Conservation (phyloP, 2,329 filamentous ascomycete genomes). For the Hypoxylon sp. region DNA sequence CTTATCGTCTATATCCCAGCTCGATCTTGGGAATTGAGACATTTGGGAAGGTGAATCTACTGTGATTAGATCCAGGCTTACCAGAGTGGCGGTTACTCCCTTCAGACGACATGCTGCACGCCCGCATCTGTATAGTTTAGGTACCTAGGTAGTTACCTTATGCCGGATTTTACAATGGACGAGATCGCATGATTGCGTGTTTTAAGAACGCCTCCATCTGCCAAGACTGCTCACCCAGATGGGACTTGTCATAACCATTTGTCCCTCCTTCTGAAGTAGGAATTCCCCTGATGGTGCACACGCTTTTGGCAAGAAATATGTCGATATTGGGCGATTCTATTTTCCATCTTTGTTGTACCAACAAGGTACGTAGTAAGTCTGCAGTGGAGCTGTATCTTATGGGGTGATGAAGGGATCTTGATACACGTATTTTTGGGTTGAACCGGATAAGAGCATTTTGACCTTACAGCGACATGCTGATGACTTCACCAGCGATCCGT, state of each 20-base stretch:
- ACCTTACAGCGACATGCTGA: slow-evolving; percentile 18
- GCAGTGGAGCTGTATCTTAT: slow-evolving; percentile 14
- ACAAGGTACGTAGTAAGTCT: slow-evolving; percentile 16
- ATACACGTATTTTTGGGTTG: neutral
- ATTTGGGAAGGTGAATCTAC: slow-evolving; percentile 56
- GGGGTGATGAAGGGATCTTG: slow-evolving; percentile 7
- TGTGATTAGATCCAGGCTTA: slow-evolving; percentile 25
- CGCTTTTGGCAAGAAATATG: slow-evolving; percentile 18
- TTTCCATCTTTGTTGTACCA: slow-evolving; percentile 11
- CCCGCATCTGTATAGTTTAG: slow-evolving; percentile 21
- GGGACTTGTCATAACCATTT: slow-evolving; percentile 7
- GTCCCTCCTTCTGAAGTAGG: slow-evolving; percentile 29
- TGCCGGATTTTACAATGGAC: slow-evolving; percentile 17
- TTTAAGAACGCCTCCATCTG: slow-evolving; percentile 28
- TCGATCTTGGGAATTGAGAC: slow-evolving; percentile 64
- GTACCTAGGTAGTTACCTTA: slow-evolving; percentile 19
- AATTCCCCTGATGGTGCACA: slow-evolving; percentile 29
- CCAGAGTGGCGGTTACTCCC: slow-evolving; percentile 19
- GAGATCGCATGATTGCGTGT: slow-evolving; percentile 23
- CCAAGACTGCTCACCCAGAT: slow-evolving; percentile 34
- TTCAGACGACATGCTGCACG: slow-evolving; percentile 22
- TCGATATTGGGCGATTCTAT: slow-evolving; percentile 13
- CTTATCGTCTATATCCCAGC: slow-evolving; percentile 63
- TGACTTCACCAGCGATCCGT: slow-evolving; percentile 35
- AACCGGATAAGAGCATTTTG: slow-evolving; percentile 12